Base-by-base conservation (phyloP, 768 basidiomycete species). In the Lyophyllum atratum region DNA sequence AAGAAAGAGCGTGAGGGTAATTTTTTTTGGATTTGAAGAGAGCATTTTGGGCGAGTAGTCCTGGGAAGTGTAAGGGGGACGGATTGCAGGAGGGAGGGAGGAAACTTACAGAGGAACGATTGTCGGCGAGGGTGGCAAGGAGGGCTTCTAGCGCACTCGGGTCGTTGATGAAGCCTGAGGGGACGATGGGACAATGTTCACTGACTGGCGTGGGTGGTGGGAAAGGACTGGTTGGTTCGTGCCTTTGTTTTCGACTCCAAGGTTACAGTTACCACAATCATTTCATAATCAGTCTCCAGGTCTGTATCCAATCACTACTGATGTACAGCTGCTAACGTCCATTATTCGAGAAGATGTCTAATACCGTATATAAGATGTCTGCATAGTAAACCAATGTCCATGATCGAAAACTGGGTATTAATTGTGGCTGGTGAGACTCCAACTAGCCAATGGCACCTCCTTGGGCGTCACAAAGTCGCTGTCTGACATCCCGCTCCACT, bases 351-450 rank as follows among this genome's bases (percentile, higher is more conserved):
- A 40, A 19, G 10, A 40, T 24, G 19, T 44, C 29, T 31, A 11
- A 40, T 39, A 47, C 4, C 8, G 4, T 17, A 44, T 24, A 22
- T 33, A 28, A 45, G 31, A 21, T 28, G 33, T 39, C 42, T 37
- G 12, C 17, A 24, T 45, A 47, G 31, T 51, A 33, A 50, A 51
- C n/a, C 26, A 58, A 45, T 56, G 59, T 63, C 62, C 62, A 44
- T 56, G 28, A 34, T 52, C 52, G 40, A 19, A 47, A 5, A 49
- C 33, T 37, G 51, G 57, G 55, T 69, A 64, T 70, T 72, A 85
- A 67, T 87, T 80, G 71, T 95, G 93, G 68, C 92, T 94, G 28
- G 81, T 87, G 60, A 92, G 70, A 33, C 82, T 79, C 96, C 96
- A 98, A 61, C 72, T 73, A 59, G 79, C 83, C 53, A 98, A 70